Base-by-base conservation (phyloP, 257 asterid genomes). In the Jacaranda mimosifolia region DNA sequence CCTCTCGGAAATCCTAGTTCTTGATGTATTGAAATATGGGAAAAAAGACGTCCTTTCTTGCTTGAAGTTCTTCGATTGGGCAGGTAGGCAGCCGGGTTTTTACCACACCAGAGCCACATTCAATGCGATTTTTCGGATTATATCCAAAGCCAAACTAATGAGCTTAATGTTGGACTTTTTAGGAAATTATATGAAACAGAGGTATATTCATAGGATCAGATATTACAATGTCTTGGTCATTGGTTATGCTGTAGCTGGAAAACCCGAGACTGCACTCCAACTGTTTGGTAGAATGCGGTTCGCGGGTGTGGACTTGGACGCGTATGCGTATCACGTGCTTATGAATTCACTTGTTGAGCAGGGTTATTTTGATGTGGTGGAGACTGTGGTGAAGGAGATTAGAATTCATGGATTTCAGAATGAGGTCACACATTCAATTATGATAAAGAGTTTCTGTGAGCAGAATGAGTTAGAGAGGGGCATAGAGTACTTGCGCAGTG, bases 51-150 rank as follows among this genome's bases (percentile, higher is more conserved):
- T 88, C 10, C 90, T 90, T 36, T 84, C 92, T 13, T 91, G 97
- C 80, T 79, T 91, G 77, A 93, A 87, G 67, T 93, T 95, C 86
- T 93, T 95, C 81, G 97, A 93, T 77, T 95, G 99, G 99, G 93
- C 91, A n/a, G 98, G 97, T 10, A 82, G 90, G 11, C 97, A 90
- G 73, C 84, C 53, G 1, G 91, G 94, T 21, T 95, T 93, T 83
- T 70, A 79, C 84, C 98, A 93, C 81, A 91, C 98, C 0, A 79
- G 82, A 21, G 75, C 85, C 26, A 91, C 98, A 0, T 95, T 90
- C 84, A 60, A 80, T 75, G 89, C 96, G 15, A 87, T 95, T 56
- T 93, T 95, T 57, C 81, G 82, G 72, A 84, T 93, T 49, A 62
- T 95, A 11, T 73, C 88, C 1, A 91, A 82, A 78, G 93, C 87